These are phyloP conservation scores for Aspergillus saccharolyticus DNA, from an alignment of 495 filamentous ascomycete species.

Conservation along the genomic window DNA sequence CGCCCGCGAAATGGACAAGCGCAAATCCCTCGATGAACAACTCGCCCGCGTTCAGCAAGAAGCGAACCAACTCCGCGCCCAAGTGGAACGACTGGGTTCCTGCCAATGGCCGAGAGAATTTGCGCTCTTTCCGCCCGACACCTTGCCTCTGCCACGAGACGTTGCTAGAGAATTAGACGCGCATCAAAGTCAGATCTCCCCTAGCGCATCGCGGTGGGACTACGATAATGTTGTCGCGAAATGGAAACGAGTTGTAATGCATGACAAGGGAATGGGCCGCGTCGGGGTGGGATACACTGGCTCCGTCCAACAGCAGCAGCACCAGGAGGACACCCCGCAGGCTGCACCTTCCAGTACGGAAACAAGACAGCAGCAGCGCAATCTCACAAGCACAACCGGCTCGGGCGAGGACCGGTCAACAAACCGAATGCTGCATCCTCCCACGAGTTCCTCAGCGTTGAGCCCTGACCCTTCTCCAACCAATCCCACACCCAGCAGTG, in stretches of 20 bases:
- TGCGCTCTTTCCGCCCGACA: slow-evolving; percentile 58
- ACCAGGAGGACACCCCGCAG: neutral
- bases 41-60: slow-evolving; percentile 64
- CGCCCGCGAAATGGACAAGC: slow-evolving; percentile 60
- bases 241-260: slow-evolving; percentile 53
- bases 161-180: slow-evolving; percentile 39
- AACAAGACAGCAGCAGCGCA: slow-evolving; percentile 17
- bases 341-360: slow-evolving; percentile 19
- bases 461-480: slow-evolving; percentile 29
- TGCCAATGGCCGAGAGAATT: slow-evolving; percentile 70
- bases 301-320: neutral
- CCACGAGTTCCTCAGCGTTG: slow-evolving; percentile 12
- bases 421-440: slow-evolving; percentile 27
- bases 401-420: slow-evolving; percentile 26
- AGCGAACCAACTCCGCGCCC: slow-evolving; percentile 62
- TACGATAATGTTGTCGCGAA: slow-evolving; percentile 53
- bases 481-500: slow-evolving; percentile 11
- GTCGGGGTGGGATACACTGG: slow-evolving; percentile 29
- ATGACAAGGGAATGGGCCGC: slow-evolving; percentile 43
- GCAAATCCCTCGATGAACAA: slow-evolving; percentile 54
- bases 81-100: slow-evolving; percentile 62
- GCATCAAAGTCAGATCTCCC: slow-evolving; percentile 32
- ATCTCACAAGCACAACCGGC: neutral
- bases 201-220: slow-evolving; percentile 45
- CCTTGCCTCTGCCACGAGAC: slow-evolving; percentile 51